Base-by-base conservation (phyloP, 768 basidiomycete species). In the Thelephora aurantiotincta region DNA sequence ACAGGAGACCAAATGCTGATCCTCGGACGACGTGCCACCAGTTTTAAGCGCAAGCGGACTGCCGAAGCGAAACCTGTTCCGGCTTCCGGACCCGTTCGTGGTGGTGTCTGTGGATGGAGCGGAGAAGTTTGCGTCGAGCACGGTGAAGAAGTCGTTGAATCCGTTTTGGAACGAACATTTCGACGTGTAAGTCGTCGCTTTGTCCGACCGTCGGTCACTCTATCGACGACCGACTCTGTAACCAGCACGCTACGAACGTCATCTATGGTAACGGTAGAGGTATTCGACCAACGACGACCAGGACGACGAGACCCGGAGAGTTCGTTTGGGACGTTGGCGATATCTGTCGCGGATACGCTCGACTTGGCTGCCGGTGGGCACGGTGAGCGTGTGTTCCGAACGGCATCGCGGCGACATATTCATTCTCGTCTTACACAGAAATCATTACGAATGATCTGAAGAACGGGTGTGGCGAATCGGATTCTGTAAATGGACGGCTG, bases 361-460 rank as follows among this genome's bases (percentile, higher is more conserved):
- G 65, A 67, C 52, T 57, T 67, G 48, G 63, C 61, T 44, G 52
- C 65, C 11, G 63, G 65, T 34, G 61, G 63, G 36, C 63, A 65
- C 49, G 63, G 69, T 68, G 48, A 4, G 38, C 22, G 26, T 30
- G 26, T 30, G 26, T 4, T 30, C 9, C n/a, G n/a, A n/a, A n/a
- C n/a, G n/a, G n/a, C n/a, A n/a, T n/a, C n/a, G n/a, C n/a, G n/a
- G n/a, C n/a, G n/a, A n/a, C 9, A 11, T 11, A 30, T 23, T 43
- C 30, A 48, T 26, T 26, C 35, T 47, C 23, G 11, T 3, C 3
- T 43, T 22, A 33, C 35, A 33, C 55, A 46, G 96, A 98, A 71
- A 96, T 96, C 81, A 75, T 98, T 44, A 97, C 94, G 0, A 64
- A 93, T 54, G 96, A 98, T 60, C 70, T 99, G 57, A 96, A 97